These are phyloP conservation scores for Alternaria sp. DNA, from an alignment of 2,329 filamentous ascomycete species.

Conservation along the genomic window DNA sequence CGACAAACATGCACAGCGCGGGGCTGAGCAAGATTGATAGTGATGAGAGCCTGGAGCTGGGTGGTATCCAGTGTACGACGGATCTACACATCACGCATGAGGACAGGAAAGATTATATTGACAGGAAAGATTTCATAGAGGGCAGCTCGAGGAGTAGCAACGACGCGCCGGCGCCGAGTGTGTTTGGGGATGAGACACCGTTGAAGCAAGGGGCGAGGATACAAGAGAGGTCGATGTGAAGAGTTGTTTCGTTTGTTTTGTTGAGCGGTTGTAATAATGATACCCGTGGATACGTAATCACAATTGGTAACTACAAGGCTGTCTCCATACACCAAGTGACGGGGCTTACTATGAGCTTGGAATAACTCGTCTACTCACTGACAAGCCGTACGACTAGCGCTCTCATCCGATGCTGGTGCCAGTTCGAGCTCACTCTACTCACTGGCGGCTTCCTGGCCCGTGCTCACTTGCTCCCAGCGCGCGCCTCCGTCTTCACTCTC, in stretches of 20 bases:
- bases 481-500: not conserved
- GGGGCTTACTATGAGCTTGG: not conserved
- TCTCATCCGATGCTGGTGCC: not conserved
- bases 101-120: conserved; percentile 2
- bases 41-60: conserved; percentile 24
- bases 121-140: conserved; percentile 6
- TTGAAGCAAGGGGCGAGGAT: conserved; percentile 18
- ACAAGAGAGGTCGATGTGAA: conserved; percentile 3
- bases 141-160: conserved; percentile 26
- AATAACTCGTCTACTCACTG: not conserved
- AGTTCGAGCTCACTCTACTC: not conserved
- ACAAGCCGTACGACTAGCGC: not conserved
- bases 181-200: conserved; percentile 38
- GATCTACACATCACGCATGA: conserved; percentile 8
- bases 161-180: conserved; percentile 23
- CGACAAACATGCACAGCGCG: conserved; percentile 1
- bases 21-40: conserved; percentile 28
- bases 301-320: not conserved
- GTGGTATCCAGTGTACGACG: conserved; percentile 35
- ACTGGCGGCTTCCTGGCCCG: not conserved
- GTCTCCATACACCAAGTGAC: not conserved
- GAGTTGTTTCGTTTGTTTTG: not conserved
- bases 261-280: not conserved
- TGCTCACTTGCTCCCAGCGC: not conserved
- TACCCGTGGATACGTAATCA: conserved; percentile 3